Evolutionary conservation across 257 asterid species (phyloP).

Genomic region (Solanum lignicaule): DNA sequence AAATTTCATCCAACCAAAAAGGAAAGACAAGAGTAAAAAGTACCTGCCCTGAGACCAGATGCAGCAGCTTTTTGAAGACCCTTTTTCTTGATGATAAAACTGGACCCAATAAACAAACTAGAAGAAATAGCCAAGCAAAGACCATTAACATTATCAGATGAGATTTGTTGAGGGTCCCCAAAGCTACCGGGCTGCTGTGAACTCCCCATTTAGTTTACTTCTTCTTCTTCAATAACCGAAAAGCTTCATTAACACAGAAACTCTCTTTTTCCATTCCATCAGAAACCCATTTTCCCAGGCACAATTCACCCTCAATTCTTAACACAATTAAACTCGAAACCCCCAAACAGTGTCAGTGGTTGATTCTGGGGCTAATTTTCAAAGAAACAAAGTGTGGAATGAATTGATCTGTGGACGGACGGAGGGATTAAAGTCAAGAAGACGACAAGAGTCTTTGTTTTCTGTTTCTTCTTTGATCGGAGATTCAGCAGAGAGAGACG

Average conservation of each 20-base stretch:
- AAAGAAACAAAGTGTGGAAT: background rate
- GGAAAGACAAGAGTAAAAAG: background rate
- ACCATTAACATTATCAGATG: slow-evolving; percentile 74
- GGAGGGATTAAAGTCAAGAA: background rate
- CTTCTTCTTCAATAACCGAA: background rate
- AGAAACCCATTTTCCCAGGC: background rate
- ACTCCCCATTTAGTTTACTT: slow-evolving; percentile 4
- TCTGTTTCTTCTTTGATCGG: background rate
- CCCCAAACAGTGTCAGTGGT: background rate
- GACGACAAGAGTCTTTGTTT: background rate
- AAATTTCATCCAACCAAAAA: background rate
- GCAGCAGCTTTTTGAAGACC: slow-evolving; percentile 83
- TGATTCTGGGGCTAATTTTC: background rate
- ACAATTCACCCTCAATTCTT: background rate
- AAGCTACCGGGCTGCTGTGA: background rate
- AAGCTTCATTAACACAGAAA: background rate
- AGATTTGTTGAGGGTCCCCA: slow-evolving; percentile 38
- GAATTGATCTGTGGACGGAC: background rate
- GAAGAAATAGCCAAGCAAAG: slow-evolving; percentile 64
- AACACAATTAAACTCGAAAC: background rate
- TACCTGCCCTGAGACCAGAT: slow-evolving; percentile 81
- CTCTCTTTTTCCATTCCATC: background rate
- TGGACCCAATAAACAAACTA: slow-evolving; percentile 74
- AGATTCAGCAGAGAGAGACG: background rate
- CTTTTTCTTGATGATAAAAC: slow-evolving; percentile 79